Percentiles rank a stretch among this genome's conserved stretches.
These are phyloP conservation scores for Rhodotorula paludigena DNA, from an alignment of 768 basidiomycete species.

Conservation along the genomic window DNA sequence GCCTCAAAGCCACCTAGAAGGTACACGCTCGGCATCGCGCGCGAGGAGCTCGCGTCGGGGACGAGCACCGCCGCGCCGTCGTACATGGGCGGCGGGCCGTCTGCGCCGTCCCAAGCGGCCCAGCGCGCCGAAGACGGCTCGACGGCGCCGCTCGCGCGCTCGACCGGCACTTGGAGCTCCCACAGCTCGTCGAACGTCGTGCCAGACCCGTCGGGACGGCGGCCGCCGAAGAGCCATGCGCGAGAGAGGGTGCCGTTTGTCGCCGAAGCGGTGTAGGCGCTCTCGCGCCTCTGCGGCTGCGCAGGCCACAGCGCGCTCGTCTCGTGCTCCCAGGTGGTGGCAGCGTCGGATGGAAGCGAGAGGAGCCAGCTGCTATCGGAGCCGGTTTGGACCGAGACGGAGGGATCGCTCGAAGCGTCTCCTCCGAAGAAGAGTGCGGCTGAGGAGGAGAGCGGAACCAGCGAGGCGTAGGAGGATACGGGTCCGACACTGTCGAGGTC, in stretches of 20 bases:
- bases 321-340: slow-evolving; percentile 8
- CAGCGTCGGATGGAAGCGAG: not conserved
- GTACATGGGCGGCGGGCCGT: slow-evolving; percentile 20
- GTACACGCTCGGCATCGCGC: slow-evolving; percentile 9
- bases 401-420: slow-evolving; percentile 23
- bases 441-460: slow-evolving; percentile 6
- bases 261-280: slow-evolving; percentile 18
- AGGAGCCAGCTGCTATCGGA: slow-evolving; percentile 23
- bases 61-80: slow-evolving; percentile 32
- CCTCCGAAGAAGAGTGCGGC: slow-evolving; percentile 27
- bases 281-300: slow-evolving; percentile 22
- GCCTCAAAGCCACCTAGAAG: slow-evolving; percentile 26
- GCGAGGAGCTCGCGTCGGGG: not conserved
- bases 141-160: not conserved
- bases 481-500: slow-evolving; percentile 3
- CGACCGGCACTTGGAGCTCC: slow-evolving; percentile 13
- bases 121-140: not conserved
- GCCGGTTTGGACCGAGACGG: slow-evolving; percentile 18
- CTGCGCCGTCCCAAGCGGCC: not conserved
- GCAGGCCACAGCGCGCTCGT: not conserved
- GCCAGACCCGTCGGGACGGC: slow-evolving; percentile 17
- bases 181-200: slow-evolving; percentile 22
- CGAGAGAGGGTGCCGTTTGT: slow-evolving; percentile 22
- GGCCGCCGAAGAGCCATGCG: slow-evolving; percentile 29
- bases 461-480: slow-evolving; percentile 1